phyloP scores from a whole-genome alignment of 2,329 filamentous ascomycete species.

The Colletotrichum brevisporum region DNA sequence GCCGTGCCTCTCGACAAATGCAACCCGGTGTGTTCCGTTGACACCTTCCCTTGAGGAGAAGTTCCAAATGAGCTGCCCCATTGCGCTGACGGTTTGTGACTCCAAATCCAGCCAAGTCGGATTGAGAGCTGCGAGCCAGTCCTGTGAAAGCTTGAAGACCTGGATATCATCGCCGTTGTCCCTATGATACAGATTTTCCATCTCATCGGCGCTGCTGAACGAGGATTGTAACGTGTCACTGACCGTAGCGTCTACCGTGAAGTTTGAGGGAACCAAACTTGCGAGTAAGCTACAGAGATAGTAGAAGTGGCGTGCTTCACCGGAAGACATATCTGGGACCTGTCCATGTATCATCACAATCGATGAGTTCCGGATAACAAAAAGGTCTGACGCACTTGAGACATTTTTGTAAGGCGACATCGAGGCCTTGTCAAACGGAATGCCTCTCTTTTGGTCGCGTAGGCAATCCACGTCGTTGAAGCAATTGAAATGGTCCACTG shows the following conservation, averaged over 20 bases:
- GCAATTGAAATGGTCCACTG: constrained; percentile 6
- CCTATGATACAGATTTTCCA: no score
- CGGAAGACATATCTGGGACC: background rate
- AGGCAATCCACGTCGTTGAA: background rate
- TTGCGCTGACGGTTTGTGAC: background rate
- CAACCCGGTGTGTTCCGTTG: background rate
- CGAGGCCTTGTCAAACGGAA: background rate
- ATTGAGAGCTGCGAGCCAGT: no score
- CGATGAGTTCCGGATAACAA: background rate
- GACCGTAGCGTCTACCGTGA: constrained; percentile 5
- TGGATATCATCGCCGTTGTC: no score
- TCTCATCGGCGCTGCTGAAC: background rate
- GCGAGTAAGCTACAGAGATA: constrained; percentile 10
- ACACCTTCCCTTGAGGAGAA: background rate
- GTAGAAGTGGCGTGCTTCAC: background rate
- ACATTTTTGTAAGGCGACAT: background rate
- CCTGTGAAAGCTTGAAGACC: no score
- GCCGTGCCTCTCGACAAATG: background rate
- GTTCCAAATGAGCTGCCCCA: background rate
- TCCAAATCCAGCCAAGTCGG: no score
- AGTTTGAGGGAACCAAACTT: constrained; percentile 3
- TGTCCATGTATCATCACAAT: background rate
- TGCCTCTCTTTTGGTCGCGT: background rate
- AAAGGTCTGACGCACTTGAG: background rate
- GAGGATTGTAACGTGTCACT: background rate